Base-by-base conservation (phyloP, 352 stramenopile genomes). In the Phytophthora multivora region DNA sequence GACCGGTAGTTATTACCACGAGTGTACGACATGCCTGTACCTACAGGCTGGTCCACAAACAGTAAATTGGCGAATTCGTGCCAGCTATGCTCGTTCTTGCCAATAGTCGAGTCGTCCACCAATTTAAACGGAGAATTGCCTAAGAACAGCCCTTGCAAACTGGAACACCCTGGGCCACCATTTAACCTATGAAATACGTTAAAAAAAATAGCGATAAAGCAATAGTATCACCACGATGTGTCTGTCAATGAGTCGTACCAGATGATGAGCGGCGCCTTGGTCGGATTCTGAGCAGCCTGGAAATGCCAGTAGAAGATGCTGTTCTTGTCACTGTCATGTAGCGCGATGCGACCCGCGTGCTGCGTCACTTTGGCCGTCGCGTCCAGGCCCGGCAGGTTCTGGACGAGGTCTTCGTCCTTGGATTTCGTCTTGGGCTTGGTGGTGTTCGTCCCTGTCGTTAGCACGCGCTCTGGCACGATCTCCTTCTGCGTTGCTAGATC, bases 261-360 rank as follows among this genome's bases (percentile, higher is more conserved):
- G 13, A 95, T 79, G 1, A 91, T 65, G 15, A 95, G 71, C 28
- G 83, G 83, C 23, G 75, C 73, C 8, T 61, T 82, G 53, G 84
- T 72, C 5, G 83, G 31, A 13, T 80, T 52, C 13, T 71, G 61
- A 12, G 73, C 62, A 1, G 83, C 80, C 18, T 74, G 64, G 38
- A 95, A 90, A 51, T 90, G 83, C 86, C 86, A 95, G 51, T 93
- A 95, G 58, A 95, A 95, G 25, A 95, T 71, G 2, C 69, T 60
- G 59, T 89, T 89, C 18, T 73, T 75, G 25, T 74, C 76, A 12
- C 33, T 66, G 13, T 75, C 61, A 55, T 81, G 63, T 23, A 95
- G 43, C 1, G 74, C 35, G 39, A 95, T 88, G 30, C 69, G 69
- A 0, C 86, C 86, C 0, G 86, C 86, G 54, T 92, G 81, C 23